These are phyloP conservation scores for Crithidia bombi DNA, from an alignment of 208 protist genomes.

Conservation along the genomic window DNA sequence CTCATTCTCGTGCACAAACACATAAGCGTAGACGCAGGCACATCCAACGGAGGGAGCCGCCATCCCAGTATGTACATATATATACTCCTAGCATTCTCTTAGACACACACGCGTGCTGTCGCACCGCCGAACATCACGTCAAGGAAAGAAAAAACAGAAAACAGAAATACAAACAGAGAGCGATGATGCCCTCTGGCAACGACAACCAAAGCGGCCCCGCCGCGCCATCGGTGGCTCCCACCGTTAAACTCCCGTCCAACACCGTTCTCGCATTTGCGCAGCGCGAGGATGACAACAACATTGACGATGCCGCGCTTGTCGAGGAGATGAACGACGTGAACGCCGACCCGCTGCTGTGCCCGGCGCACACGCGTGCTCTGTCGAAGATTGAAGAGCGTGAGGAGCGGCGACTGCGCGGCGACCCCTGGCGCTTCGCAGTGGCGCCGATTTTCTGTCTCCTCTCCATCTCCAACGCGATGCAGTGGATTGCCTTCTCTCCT, in stretches of 20 bases:
- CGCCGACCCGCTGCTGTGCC: slow-evolving; percentile 32
- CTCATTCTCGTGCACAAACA: too few species aligned
- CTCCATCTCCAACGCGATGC: slow-evolving; percentile 73
- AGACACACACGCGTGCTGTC: too few species aligned
- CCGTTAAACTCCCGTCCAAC: slow-evolving; percentile 11
- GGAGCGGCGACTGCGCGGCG: slow-evolving; percentile 26
- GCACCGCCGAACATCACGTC: too few species aligned
- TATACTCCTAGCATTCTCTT: too few species aligned
- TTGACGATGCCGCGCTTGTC: slow-evolving; percentile 27
- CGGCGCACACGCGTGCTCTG: slow-evolving; percentile 20
- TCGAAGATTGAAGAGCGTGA: slow-evolving; percentile 22
- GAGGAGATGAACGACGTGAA: slow-evolving; percentile 29
- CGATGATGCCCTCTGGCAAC: not conserved
- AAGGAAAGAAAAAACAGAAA: not conserved
- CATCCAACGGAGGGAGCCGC: too few species aligned
- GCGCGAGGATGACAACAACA: slow-evolving; percentile 19
- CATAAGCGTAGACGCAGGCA: too few species aligned
- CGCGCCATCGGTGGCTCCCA: not conserved
- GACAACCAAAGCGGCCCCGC: not conserved
- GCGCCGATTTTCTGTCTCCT: slow-evolving; percentile 58
- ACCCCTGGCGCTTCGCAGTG: slow-evolving; percentile 65
- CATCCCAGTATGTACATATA: too few species aligned
- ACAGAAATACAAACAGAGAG: not conserved
- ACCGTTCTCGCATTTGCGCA: slow-evolving; percentile 28
- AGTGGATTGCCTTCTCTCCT: slow-evolving; percentile 71